These are phyloP conservation scores for Quercus gilva DNA, from an alignment of 306 rosid species.

Conservation along the genomic window DNA sequence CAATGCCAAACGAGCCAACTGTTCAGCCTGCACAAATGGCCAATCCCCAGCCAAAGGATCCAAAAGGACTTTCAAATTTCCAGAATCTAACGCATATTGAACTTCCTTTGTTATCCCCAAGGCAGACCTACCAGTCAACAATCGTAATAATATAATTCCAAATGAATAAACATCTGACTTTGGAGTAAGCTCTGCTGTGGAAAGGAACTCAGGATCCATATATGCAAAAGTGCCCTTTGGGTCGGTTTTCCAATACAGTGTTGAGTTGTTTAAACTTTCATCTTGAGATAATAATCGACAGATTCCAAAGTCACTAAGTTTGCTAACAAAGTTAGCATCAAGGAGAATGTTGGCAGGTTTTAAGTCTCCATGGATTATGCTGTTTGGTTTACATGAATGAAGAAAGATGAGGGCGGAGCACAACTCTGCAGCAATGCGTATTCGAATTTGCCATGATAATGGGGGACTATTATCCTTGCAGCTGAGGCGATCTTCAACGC, in stretches of 20 bases:
- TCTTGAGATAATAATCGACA: conserved; percentile 33
- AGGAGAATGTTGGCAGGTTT: conserved; percentile 52
- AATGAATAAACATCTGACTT: conserved; percentile 59
- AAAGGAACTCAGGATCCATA: conserved; percentile 54
- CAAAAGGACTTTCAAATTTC: conserved; percentile 37
- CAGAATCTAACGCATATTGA: conserved; percentile 34
- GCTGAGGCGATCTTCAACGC: conserved; percentile 54
- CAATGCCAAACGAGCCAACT: conserved; percentile 47
- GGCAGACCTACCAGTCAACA: conserved; percentile 48
- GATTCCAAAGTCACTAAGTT: conserved; percentile 58
- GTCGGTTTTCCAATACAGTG: conserved; percentile 35
- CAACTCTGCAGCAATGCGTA: conserved; percentile 48
- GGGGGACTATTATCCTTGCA: conserved; percentile 50
- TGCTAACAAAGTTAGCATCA: conserved; percentile 44
- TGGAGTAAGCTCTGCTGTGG: conserved; percentile 48
- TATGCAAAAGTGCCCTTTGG: conserved; percentile 50
- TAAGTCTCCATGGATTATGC: conserved; percentile 52
- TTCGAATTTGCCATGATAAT: conserved; percentile 52
- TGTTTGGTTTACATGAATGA: conserved; percentile 49
- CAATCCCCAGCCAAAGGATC: conserved; percentile 62
- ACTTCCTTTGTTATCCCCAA: conserved; percentile 43
- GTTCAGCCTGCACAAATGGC: conserved; percentile 59
- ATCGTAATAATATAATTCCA: conserved; percentile 44
- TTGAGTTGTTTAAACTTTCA: conserved; percentile 25
- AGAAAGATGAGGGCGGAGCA: conserved; percentile 57